phyloP scores from a whole-genome alignment of 1,284 basidiomycete species.

The Fomitopsis schrenkii region DNA sequence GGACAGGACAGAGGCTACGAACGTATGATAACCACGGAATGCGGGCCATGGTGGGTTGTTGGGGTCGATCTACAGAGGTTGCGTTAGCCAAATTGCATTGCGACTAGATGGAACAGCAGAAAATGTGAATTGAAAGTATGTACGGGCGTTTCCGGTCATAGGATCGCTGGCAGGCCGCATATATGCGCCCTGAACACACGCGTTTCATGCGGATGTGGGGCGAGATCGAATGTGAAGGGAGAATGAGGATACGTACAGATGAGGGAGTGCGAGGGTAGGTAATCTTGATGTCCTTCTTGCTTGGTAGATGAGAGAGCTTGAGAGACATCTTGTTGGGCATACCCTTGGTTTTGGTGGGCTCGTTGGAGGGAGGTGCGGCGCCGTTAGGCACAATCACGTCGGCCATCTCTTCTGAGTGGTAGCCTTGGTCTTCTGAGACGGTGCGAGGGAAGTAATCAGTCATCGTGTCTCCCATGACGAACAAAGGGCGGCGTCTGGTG shows the following conservation, averaged over 20 bases:
- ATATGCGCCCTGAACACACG: conserved; percentile 3
- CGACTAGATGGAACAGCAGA: not conserved
- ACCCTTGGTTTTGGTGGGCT: conserved; percentile 19
- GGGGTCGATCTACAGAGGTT: conserved; percentile 60
- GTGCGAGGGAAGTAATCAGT: conserved; percentile 22
- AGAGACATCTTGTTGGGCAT: conserved; percentile 57
- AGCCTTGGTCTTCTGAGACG: conserved; percentile 15
- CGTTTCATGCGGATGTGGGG: not conserved
- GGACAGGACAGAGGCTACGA: not conserved
- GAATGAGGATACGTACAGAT: conserved; percentile 38
- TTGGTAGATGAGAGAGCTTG: conserved; percentile 66
- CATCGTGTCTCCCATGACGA: conserved; percentile 5
- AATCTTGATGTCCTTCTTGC: conserved; percentile 63
- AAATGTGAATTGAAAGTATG: no score
- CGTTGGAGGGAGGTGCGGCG: conserved; percentile 18
- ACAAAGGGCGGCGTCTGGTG: not conserved
- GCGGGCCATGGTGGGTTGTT: conserved; percentile 98
- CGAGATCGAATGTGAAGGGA: not conserved
- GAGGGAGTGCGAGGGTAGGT: conserved; percentile 72
- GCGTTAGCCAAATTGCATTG: not conserved
- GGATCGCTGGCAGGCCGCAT: not conserved
- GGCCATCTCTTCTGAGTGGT: conserved; percentile 5
- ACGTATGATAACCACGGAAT: conserved; percentile 83
- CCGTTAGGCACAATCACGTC: conserved; percentile 16
- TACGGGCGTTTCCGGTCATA: no score